Evolutionary conservation across 176 grass and related monocot species (phyloP).

Genomic region (Metroxylon sagu): DNA sequence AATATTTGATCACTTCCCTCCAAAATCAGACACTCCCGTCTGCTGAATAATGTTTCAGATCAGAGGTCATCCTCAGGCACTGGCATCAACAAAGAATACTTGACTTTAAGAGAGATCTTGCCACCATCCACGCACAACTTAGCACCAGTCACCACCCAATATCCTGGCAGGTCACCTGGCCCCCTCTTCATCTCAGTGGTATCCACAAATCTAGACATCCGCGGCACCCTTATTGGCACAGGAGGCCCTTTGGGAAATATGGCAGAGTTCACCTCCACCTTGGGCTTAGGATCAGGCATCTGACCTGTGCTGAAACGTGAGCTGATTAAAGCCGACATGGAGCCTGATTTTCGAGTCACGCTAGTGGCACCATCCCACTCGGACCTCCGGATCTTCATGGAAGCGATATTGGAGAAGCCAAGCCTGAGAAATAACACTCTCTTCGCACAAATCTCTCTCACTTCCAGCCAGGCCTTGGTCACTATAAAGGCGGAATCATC

Average conservation of each 20-base stretch:
- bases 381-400: constrained; percentile 72
- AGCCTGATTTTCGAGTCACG: constrained; percentile 44
- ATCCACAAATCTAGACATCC: constrained; percentile 69
- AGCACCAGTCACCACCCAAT: constrained; percentile 82
- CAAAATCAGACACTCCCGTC: no score
- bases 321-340: constrained; percentile 48
- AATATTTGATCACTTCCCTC: no score
- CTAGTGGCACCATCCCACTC: constrained; percentile 54
- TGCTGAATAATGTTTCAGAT: background rate
- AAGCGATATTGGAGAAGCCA: constrained; percentile 57
- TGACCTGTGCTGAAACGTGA: constrained; percentile 34
- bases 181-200: constrained; percentile 63
- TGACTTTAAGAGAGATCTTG: constrained; percentile 60
- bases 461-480: constrained; percentile 77
- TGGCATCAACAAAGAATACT: constrained; percentile 74
- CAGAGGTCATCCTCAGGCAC: constrained; percentile 31
- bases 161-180: constrained; percentile 65
- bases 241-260: constrained; percentile 81
- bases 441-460: constrained; percentile 64
- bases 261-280: constrained; percentile 80
- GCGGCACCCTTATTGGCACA: constrained; percentile 62
- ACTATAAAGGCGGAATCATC: constrained; percentile 78
- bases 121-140: constrained; percentile 68
- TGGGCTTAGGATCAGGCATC: constrained; percentile 17
- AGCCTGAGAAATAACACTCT: constrained; percentile 87